Conservation (phyloP, 1,284 basidiomycete genomes). For the Cutaneotrichosporon dermatis region DNA sequence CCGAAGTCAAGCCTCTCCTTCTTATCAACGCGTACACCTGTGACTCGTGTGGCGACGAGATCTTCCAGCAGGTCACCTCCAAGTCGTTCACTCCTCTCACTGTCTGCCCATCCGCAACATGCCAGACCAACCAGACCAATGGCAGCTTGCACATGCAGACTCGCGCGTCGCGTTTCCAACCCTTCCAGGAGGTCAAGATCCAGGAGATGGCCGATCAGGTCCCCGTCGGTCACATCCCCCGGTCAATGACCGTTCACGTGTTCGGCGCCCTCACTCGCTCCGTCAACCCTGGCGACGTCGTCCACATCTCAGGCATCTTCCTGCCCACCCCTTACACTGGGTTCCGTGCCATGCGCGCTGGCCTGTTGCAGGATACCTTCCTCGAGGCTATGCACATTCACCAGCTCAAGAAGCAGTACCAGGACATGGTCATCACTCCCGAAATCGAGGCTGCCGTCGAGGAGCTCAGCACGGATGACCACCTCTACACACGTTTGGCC, state of each 20-base stretch:
- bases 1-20: conserved; percentile 95
- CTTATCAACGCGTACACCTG: conserved; percentile 98
- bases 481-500: conserved; percentile 65
- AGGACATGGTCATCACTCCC: conserved; percentile 85
- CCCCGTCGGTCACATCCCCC: conserved; percentile 96
- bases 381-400: conserved; percentile 85
- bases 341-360: conserved; percentile 84
- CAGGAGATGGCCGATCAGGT: conserved; percentile 99
- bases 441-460: conserved; percentile 70
- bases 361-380: conserved; percentile 94
- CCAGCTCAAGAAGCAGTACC: conserved; percentile 97
- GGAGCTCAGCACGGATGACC: conserved; percentile 68
- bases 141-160: conserved; percentile 98
- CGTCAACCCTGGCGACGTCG: conserved; percentile 94
- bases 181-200: conserved; percentile 98
- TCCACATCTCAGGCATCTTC: conserved; percentile 85
- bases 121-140: conserved; percentile 78
- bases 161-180: conserved; percentile 90
- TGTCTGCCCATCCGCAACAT: conserved; percentile 81
- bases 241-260: conserved; percentile 94
- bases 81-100: conserved; percentile 85
- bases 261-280: conserved; percentile 82
- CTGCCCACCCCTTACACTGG: conserved; percentile 86
- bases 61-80: conserved; percentile 95
- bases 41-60: conserved; percentile 95